These are phyloP conservation scores for Exophiala alcalophila DNA, from an alignment of 2,329 filamentous ascomycete genomes.

Conservation along the genomic window DNA sequence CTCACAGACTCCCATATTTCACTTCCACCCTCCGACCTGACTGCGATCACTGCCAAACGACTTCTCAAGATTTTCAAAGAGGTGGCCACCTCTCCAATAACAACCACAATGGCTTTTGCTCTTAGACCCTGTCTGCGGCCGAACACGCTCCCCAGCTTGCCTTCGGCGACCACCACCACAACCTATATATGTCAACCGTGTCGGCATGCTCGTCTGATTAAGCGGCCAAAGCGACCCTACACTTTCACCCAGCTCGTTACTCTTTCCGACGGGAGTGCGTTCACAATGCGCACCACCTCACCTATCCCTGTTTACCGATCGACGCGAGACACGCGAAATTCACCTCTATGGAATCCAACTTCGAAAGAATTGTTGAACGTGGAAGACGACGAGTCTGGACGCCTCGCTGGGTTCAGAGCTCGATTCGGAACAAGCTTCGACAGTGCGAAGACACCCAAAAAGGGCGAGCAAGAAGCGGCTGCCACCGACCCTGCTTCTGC, in stretches of 20 bases:
- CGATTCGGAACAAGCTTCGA: conserved; percentile 86
- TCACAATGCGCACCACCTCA: conserved; percentile 50
- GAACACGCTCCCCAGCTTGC: conserved; percentile 23
- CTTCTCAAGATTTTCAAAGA: no score
- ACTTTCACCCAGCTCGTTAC: conserved; percentile 96
- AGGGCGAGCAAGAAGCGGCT: conserved; percentile 32
- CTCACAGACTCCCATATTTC: no score
- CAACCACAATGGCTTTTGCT: conserved; percentile 21
- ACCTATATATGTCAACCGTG: conserved; percentile 57
- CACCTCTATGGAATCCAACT: conserved; percentile 84
- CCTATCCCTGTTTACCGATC: conserved; percentile 57
- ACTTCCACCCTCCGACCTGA: no score
- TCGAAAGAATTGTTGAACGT: conserved; percentile 78
- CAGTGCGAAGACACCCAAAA: conserved; percentile 37
- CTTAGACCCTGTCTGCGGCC: conserved; percentile 29
- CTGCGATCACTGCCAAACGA: no score
- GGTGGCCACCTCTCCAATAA: no score
- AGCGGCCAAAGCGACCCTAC: conserved; percentile 87
- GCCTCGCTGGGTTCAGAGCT: conserved; percentile 78
- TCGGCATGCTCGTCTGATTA: conserved; percentile 79
- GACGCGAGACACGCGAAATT: conserved; percentile 84
- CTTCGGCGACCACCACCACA: conserved; percentile 29
- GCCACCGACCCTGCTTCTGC: conserved; percentile 14
- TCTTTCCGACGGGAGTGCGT: conserved; percentile 86
- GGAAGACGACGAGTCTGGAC: conserved; percentile 92